These are phyloP conservation scores for Macrophomina tecta DNA, from an alignment of 2,329 filamentous ascomycete species.

Conservation along the genomic window DNA sequence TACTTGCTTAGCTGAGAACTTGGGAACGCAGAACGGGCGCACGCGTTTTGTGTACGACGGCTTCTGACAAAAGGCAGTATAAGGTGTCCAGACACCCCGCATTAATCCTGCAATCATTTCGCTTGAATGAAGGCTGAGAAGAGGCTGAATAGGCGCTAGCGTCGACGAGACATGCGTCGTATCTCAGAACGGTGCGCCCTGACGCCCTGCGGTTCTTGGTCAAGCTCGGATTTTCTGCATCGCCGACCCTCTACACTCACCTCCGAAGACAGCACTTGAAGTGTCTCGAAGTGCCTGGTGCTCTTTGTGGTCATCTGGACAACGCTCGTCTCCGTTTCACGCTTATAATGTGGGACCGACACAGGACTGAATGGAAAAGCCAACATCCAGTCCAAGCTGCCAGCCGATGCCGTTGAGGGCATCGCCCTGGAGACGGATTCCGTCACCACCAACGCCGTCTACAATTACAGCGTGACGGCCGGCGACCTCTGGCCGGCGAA, in stretches of 20 bases:
- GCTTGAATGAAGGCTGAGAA: not conserved
- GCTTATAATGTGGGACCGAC: not conserved
- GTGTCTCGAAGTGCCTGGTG: not conserved
- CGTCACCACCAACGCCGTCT: conserved; percentile 41
- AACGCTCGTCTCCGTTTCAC: not conserved
- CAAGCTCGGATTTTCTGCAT: conserved; percentile 4
- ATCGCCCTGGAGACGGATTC: conserved; percentile 31
- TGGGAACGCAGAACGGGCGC: too few species aligned
- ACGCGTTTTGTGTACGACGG: too few species aligned
- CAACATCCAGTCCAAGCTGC: conserved; percentile 34
- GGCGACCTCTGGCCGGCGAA: conserved; percentile 33
- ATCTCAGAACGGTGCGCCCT: not conserved
- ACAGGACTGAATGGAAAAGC: conserved; percentile 8
- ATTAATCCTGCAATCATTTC: not conserved
- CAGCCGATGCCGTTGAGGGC: conserved; percentile 29
- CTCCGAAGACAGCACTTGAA: not conserved
- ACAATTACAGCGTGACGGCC: conserved; percentile 40
- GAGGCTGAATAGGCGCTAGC: not conserved
- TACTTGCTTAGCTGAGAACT: too few species aligned
- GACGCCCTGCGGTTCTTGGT: not conserved
- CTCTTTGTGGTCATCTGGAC: not conserved
- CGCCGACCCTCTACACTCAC: not conserved
- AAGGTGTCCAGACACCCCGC: not conserved
- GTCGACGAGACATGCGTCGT: conserved; percentile 3
- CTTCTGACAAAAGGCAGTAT: not conserved